Percentiles rank a stretch among this genome's conserved stretches.
These are phyloP conservation scores for Ustilago cynodontis DNA, from an alignment of 1,284 basidiomycete genomes.

Conservation along the genomic window DNA sequence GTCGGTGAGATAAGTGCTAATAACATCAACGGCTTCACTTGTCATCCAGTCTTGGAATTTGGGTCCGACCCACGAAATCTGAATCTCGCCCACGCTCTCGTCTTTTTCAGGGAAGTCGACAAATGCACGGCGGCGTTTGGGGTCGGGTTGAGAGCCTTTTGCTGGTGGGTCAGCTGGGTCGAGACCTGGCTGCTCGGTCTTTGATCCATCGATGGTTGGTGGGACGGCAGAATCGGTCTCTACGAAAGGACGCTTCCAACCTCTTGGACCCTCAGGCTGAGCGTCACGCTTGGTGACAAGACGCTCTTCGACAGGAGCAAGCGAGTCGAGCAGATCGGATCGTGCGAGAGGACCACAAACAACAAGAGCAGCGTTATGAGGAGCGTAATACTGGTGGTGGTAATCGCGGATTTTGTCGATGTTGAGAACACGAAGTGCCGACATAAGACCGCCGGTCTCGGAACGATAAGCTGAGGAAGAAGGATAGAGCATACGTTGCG, in stretches of 20 bases:
- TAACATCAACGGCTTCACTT: conserved; percentile 84
- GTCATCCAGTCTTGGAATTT: conserved; percentile 80
- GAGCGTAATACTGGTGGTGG: conserved; percentile 90
- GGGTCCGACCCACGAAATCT: conserved; percentile 84
- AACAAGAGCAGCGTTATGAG: conserved; percentile 90
- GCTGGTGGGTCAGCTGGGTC: conserved; percentile 59
- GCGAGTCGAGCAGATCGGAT: conserved; percentile 76
- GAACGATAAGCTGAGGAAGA: conserved; percentile 88
- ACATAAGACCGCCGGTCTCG: conserved; percentile 97
- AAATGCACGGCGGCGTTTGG: conserved; percentile 73
- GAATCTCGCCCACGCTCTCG: conserved; percentile 90
- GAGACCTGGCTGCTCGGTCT: conserved; percentile 49
- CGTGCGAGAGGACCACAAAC: conserved; percentile 82
- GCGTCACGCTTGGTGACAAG: conserved; percentile 53
- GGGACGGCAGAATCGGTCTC: conserved; percentile 83
- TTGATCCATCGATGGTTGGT: conserved; percentile 71
- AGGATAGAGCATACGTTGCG: conserved; percentile 80
- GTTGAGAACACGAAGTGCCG: conserved; percentile 85
- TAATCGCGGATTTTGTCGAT: conserved; percentile 90
- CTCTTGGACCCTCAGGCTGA: conserved; percentile 78
- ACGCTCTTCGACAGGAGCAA: conserved; percentile 69
- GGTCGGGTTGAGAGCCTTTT: conserved; percentile 33
- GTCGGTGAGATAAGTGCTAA: conserved; percentile 86
- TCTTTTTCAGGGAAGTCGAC: conserved; percentile 98
- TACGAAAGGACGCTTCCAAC: conserved; percentile 94